Evolutionary conservation across 805 yeast genomes (phyloP).

Genomic region (Candida andamanensis): DNA sequence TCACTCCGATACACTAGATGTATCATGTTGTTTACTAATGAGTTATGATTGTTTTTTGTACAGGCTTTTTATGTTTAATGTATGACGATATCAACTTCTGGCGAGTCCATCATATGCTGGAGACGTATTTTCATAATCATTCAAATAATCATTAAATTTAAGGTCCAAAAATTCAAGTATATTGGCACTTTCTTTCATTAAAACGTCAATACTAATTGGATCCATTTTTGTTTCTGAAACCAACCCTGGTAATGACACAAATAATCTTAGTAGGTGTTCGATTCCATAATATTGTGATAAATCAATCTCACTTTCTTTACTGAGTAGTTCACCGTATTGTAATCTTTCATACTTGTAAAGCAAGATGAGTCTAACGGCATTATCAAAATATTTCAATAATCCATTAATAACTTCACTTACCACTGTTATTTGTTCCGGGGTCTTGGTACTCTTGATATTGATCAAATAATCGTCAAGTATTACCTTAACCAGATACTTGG

Average conservation of each 20-base stretch:
- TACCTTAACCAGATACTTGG: conserved; percentile 45
- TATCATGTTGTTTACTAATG: too few species aligned
- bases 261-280: conserved; percentile 73
- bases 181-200: conserved; percentile 51
- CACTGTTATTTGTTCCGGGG: conserved; percentile 23
- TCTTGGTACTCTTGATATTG: conserved; percentile 1
- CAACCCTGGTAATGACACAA: conserved; percentile 79
- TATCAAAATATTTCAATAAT: conserved; percentile 66
- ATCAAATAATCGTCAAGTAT: conserved; percentile 50
- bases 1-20: too few species aligned
- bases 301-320: conserved; percentile 17
- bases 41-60: too few species aligned
- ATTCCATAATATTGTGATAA: conserved; percentile 59
- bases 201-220: conserved; percentile 53
- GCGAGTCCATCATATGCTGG: conserved; percentile 39
- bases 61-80: too few species aligned
- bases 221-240: conserved; percentile 79
- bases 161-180: conserved; percentile 49
- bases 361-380: conserved; percentile 60
- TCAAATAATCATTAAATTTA: conserved; percentile 30
- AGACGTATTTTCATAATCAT: conserved; percentile 33
- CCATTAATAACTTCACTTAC: conserved; percentile 69
- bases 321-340: conserved; percentile 55
- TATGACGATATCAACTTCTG: conserved; percentile 10
- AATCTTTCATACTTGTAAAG: conserved; percentile 74